A percentile compares a stretch with the other conserved stretches of the same genome.
Conservation (phyloP, 805 yeast species). For the Zygotorulaspora danielsina region DNA sequence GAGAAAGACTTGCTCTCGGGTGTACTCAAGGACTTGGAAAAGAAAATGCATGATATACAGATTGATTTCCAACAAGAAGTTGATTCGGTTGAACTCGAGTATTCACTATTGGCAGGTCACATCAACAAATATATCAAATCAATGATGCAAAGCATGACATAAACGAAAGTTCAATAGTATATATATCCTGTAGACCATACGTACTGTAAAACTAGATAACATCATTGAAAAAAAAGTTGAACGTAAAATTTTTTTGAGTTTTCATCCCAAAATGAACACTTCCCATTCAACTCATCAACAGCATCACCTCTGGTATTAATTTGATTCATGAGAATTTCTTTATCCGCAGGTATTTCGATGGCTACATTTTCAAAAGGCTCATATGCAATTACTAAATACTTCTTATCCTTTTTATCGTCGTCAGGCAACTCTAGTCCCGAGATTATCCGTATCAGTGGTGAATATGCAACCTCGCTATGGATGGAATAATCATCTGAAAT, state of each 20-base stretch:
- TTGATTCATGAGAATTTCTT: conserved; percentile 42
- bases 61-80: conserved; percentile 50
- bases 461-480: conserved; percentile 29
- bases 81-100: conserved; percentile 49
- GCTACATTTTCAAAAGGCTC: conserved; percentile 87
- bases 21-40: conserved; percentile 37
- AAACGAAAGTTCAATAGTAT: background rate
- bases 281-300: conserved; percentile 34
- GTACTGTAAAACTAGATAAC: no score
- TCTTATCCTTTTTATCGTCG: conserved; percentile 45
- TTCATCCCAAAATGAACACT: conserved; percentile 70
- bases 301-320: conserved; percentile 29
- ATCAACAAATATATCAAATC: conserved; percentile 44
- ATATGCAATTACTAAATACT: conserved; percentile 71
- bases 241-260: conserved; percentile 65
- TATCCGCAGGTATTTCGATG: conserved; percentile 60
- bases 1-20: conserved; percentile 36
- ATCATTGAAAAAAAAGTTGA: conserved; percentile 56
- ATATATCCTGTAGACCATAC: no score
- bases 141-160: conserved; percentile 22
- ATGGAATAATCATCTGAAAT: conserved; percentile 27
- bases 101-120: conserved; percentile 52
- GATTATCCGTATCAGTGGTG: conserved; percentile 66
- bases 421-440: conserved; percentile 64
- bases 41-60: conserved; percentile 35